These are phyloP conservation scores for Lodderomyces orthopsilosis DNA, from an alignment of 1,139 yeast species.

Conservation along the genomic window DNA sequence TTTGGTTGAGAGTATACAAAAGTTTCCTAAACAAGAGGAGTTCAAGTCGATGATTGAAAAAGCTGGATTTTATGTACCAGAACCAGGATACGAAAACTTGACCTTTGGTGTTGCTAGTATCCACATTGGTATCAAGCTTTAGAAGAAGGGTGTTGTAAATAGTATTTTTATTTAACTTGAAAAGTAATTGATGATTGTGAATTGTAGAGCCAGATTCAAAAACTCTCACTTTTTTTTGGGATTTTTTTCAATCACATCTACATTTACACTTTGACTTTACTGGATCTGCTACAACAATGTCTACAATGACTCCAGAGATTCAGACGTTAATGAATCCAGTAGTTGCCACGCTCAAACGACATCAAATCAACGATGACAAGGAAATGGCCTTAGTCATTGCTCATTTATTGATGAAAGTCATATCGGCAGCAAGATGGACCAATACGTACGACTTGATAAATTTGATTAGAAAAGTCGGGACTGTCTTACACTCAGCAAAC, in stretches of 20 bases:
- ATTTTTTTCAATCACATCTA: too few relatives aligned
- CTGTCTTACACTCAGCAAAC: slow-evolving; percentile 56
- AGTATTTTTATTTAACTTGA: neutral
- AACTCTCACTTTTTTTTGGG: neutral
- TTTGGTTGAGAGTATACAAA: slow-evolving; percentile 87
- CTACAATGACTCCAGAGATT: slow-evolving; percentile 32
- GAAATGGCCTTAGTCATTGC: slow-evolving; percentile 84
- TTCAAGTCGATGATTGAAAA: slow-evolving; percentile 89
- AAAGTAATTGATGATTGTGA: too few relatives aligned
- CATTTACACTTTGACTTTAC: too few relatives aligned
- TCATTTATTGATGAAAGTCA: slow-evolving; percentile 80
- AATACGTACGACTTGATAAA: slow-evolving; percentile 62
- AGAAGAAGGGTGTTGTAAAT: slow-evolving; percentile 9
- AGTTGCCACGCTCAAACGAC: slow-evolving; percentile 57
- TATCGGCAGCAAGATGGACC: slow-evolving; percentile 87
- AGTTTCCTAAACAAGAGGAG: slow-evolving; percentile 88
- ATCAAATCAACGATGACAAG: slow-evolving; percentile 71
- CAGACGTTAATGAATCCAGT: slow-evolving; percentile 38
- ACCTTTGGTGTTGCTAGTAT: slow-evolving; percentile 97
- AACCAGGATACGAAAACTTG: slow-evolving; percentile 88
- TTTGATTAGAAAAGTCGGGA: slow-evolving; percentile 67
- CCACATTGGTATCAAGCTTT: slow-evolving; percentile 88
- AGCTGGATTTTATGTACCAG: slow-evolving; percentile 88
- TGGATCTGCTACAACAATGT: too few relatives aligned
- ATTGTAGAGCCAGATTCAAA: too few relatives aligned